phyloP scores from a whole-genome alignment of 176 grass and related monocot species.

The Secale cereale region DNA sequence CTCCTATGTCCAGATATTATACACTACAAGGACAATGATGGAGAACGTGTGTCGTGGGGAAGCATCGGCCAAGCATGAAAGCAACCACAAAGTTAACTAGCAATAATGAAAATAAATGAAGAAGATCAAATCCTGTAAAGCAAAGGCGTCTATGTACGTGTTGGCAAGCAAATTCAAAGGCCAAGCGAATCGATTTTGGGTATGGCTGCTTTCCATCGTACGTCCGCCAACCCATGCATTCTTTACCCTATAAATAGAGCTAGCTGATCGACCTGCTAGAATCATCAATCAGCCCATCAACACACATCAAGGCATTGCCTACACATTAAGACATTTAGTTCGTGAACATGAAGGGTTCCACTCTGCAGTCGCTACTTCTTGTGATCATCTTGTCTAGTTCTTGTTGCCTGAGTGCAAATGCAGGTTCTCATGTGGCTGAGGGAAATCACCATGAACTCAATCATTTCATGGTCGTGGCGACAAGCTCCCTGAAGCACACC shows the following conservation, averaged over 20 bases:
- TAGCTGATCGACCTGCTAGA: background rate
- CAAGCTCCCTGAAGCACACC: background rate
- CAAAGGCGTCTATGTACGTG: background rate
- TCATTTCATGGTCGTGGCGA: background rate
- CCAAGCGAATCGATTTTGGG: background rate
- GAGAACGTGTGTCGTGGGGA: no score
- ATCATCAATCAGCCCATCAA: background rate
- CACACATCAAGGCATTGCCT: background rate
- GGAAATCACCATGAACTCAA: background rate
- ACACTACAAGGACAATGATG: no score
- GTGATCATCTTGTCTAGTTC: background rate
- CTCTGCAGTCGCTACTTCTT: background rate
- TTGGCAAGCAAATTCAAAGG: background rate
- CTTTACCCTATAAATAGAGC: background rate
- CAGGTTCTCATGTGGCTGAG: background rate
- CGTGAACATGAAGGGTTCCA: background rate
- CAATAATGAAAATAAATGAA: no score
- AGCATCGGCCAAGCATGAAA: no score
- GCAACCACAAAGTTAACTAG: no score
- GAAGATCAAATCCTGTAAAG: background rate
- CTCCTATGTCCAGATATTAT: no score
- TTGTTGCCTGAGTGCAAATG: background rate
- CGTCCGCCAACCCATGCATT: background rate
- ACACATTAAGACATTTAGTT: background rate
- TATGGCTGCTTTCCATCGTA: background rate